Percentiles rank a stretch among this genome's conserved stretches.
These are phyloP conservation scores for Mortierella sp. DNA, from an alignment of 371 early-diverging fungal species.

Conservation along the genomic window DNA sequence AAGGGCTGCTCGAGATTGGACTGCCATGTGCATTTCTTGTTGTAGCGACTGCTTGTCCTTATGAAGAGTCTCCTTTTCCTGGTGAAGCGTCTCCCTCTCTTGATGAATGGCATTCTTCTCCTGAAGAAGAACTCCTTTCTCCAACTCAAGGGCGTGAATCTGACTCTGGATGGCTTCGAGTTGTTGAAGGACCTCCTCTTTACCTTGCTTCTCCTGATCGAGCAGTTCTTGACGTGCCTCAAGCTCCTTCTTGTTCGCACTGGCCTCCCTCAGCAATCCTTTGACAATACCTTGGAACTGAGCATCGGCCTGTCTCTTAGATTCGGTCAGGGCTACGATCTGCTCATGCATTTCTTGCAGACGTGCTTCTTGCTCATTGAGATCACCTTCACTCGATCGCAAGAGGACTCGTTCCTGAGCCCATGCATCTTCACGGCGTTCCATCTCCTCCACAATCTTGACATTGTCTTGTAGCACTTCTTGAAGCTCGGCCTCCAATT, in stretches of 20 bases:
- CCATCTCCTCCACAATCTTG: slow-evolving; percentile 54
- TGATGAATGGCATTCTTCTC: slow-evolving; percentile 11
- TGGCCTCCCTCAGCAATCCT: slow-evolving; percentile 43
- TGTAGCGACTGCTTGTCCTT: neutral
- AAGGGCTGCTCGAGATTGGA: slow-evolving; percentile 10
- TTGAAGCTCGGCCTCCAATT: slow-evolving; percentile 21
- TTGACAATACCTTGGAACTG: slow-evolving; percentile 56
- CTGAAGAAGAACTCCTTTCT: slow-evolving; percentile 2
- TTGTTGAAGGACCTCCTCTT: slow-evolving; percentile 11
- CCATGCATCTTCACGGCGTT: slow-evolving; percentile 49
- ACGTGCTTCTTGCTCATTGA: slow-evolving; percentile 12
- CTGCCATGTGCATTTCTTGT: slow-evolving; percentile 11
- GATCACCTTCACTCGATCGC: slow-evolving; percentile 6
- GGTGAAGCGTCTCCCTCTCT: slow-evolving; percentile 12
- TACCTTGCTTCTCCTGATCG: slow-evolving; percentile 23
- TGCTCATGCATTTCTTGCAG: slow-evolving; percentile 48
- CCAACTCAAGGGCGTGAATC: slow-evolving; percentile 1
- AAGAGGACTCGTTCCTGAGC: slow-evolving; percentile 30
- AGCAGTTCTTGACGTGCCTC: slow-evolving; percentile 5
- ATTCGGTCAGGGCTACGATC: slow-evolving; percentile 31
- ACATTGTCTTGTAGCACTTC: slow-evolving; percentile 50
- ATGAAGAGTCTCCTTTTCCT: slow-evolving; percentile 6
- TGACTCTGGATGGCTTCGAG: slow-evolving; percentile 16
- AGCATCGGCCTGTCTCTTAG: slow-evolving; percentile 48
- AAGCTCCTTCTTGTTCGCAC: slow-evolving; percentile 46